Base-by-base conservation (phyloP, 2,329 filamentous ascomycete genomes). In the Aspergillus transmontanensis region DNA sequence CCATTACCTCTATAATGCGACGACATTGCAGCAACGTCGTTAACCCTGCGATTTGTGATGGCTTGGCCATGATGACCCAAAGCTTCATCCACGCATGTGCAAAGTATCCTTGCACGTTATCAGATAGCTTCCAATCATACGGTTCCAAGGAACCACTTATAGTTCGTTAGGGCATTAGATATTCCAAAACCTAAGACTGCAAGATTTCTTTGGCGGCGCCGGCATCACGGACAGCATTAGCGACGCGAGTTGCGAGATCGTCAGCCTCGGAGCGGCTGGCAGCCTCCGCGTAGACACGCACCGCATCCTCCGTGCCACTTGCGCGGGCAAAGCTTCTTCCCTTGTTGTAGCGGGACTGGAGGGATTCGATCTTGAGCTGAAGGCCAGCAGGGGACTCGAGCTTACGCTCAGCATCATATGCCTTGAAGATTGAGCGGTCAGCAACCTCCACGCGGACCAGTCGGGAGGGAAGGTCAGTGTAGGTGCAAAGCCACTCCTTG, bases 211-310 rank as follows among this genome's bases (percentile, higher is more conserved):
- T 73, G 26, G 70, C 66, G 32, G 64, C 68, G 45, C 81, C 81
- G 48, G 78, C 81, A 57, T 89, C 86, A 77, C 89, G 87, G 63
- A 95, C 89, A 66, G 93, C 87, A 68, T 87, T 85, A 19, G 90
- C 89, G 55, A 98, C 93, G 76, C 93, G 92, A 71, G 89, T 89
- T 62, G 94, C 93, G 66, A 98, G 85, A 78, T 97, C 93, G 72
- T 97, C 94, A 1, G 94, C 93, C 79, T 98, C 94, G 19, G 89
- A 91, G 67, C 91, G 88, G 54, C 92, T 95, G 43, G 91, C 92
- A 4, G 95, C 95, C 81, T 99, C 95, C 9, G 94, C 94, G 75
- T 99, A 99, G 23, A 99, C 94, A 66, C 95, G 87, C 71, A 97
- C 94, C 2, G 93, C 94, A 78, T 99, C 96, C 79, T 99, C 95